Base-by-base conservation (phyloP, 2,329 filamentous ascomycete genomes). In the Fusarium tjaetaba region DNA sequence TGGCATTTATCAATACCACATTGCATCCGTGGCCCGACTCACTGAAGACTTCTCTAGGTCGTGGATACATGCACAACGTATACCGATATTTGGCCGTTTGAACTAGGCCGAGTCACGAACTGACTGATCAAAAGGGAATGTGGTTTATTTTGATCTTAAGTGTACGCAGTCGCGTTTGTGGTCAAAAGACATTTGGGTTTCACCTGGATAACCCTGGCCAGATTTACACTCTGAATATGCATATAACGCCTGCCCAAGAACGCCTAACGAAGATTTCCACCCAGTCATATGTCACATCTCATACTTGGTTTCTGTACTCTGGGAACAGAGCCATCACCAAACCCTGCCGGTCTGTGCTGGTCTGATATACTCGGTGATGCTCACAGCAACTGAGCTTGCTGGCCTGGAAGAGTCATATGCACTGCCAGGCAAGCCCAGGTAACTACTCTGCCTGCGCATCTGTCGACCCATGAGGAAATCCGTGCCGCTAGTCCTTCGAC, bases 291-390 rank as follows among this genome's bases (percentile, higher is more conserved):
- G 11, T 55, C 39, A 28, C 30, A 34, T 43, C 36, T 34, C n/a
- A 48, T 51, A 8, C 30, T 64, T 26, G 34, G 49, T 26, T 56
- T 24, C 22, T 43, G 24, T 38, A 28, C 36, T 28, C 39, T 34
- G n/a, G 39, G 20, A 24, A 26, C 20, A 55, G 36, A n/a, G 7
- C n/a, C 22, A 15, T 58, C 32, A 73, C 71, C 71, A 74, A 22
- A 52, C 55, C 24, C 62, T 74, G 22, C 34, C 45, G 24, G 36
- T 42, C 18, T 72, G 58, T n/a, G 65, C 45, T 36, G 72, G 72
- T 20, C 69, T 67, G 49, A 75, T 57, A 53, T 74, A 74, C 34
- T 74, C 68, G n/a, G 66, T 56, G 30, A 74, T 74, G 42, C 72
- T 75, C 7, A 57, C 46, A 8, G 71, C 72, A 28, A 70, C 58